Conservation (phyloP, 2,329 filamentous ascomycete genomes). For the Aspergillus floridensis region DNA sequence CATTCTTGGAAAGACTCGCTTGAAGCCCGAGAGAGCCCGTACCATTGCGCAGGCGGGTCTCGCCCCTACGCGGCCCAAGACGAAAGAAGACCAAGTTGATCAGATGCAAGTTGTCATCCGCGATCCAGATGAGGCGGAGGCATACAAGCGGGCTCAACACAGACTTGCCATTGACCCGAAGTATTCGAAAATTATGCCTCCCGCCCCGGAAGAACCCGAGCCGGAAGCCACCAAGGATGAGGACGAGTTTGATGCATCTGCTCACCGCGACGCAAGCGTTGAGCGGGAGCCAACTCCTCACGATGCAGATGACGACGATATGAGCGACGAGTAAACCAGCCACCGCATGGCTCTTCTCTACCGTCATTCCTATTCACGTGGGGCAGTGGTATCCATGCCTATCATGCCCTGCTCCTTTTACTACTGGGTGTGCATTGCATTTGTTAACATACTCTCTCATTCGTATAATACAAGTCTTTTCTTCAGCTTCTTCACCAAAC, state of each 20-base stretch:
- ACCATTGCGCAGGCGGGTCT: slow-evolving; percentile 43
- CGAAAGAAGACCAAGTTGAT: slow-evolving; percentile 51
- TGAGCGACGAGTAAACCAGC: slow-evolving; percentile 22
- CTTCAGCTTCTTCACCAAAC: not conserved
- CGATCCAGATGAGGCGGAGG: slow-evolving; percentile 51
- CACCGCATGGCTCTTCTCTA: not conserved
- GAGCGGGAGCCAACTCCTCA: slow-evolving; percentile 7
- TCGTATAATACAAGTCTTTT: not conserved
- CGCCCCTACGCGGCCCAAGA: slow-evolving; percentile 37
- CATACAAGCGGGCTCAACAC: slow-evolving; percentile 47
- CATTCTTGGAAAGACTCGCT: slow-evolving; percentile 55
- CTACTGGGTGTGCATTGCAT: not conserved
- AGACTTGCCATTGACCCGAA: slow-evolving; percentile 47
- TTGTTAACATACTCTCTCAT: slow-evolving; percentile 5
- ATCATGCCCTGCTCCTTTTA: not conserved
- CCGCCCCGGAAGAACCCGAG: slow-evolving; percentile 25
- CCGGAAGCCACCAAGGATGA: slow-evolving; percentile 14
- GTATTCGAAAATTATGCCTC: slow-evolving; percentile 38
- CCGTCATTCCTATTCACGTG: not conserved
- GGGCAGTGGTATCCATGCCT: not conserved
- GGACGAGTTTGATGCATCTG: not conserved
- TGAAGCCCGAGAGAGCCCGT: slow-evolving; percentile 51
- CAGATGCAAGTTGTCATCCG: slow-evolving; percentile 52
- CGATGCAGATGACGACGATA: slow-evolving; percentile 17
- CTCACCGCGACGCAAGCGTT: slow-evolving; percentile 2